These are phyloP conservation scores for Casuarina cunninghamiana DNA, from an alignment of 306 rosid genomes.

Conservation along the genomic window DNA sequence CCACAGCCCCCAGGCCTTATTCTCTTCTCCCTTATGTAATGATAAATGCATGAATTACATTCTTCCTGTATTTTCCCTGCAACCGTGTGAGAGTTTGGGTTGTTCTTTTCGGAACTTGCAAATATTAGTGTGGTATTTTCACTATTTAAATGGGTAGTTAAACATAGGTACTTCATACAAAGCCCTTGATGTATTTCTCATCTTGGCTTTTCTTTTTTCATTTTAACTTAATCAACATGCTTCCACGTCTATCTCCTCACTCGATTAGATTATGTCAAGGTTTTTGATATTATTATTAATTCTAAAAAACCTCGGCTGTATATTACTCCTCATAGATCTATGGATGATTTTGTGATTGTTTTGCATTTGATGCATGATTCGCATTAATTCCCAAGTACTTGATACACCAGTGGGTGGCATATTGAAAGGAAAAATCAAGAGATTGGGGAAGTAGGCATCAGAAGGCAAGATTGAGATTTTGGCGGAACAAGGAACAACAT, in stretches of 20 bases:
- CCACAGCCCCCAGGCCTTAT: background rate
- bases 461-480: background rate
- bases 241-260: background rate
- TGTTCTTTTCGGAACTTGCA: background rate
- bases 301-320: no score
- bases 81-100: background rate
- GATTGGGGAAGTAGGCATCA: background rate
- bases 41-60: background rate
- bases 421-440: no score
- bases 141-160: background rate
- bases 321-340: no score
- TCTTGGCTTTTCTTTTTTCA: no score
- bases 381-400: no score
- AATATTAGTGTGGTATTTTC: background rate
- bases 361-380: no score
- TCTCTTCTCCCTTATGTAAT: background rate
- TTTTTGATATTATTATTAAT: no score
- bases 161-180: background rate
- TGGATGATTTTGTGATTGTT: no score
- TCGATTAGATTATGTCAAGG: no score
- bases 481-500: no score
- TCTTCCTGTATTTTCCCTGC: background rate
- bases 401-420: no score
- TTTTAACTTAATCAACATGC: background rate
- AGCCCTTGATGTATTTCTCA: background rate